Evolutionary conservation across 805 yeast genomes (phyloP).

Genomic region (Nakazawaea wickerhamii): DNA sequence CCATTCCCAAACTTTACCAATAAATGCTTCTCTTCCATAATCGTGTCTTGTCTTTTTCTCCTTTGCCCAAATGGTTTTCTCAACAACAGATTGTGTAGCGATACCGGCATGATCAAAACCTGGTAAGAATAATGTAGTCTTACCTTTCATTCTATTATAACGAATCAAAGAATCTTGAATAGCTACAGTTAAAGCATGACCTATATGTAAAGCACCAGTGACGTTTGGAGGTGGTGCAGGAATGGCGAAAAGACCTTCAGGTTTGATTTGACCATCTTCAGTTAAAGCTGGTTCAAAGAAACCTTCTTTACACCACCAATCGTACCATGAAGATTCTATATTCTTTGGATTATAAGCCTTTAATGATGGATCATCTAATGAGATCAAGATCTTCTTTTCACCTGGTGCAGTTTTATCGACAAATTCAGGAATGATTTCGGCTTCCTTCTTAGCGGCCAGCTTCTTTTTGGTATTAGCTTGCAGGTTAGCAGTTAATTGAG

Average conservation of each 20-base stretch:
- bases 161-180: constrained; percentile 92
- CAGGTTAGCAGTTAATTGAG: constrained; percentile 45
- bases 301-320: constrained; percentile 92
- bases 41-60: constrained; percentile 92
- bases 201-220: constrained; percentile 97
- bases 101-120: constrained; percentile 99
- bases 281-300: constrained; percentile 83
- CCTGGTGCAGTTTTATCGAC: constrained; percentile 82
- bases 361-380: constrained; percentile 86
- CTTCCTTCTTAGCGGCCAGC: constrained; percentile 61
- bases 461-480: constrained; percentile 40
- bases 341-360: constrained; percentile 90
- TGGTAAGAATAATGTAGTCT: constrained; percentile 86
- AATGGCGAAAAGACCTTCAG: constrained; percentile 81
- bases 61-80: constrained; percentile 87
- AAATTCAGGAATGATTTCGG: constrained; percentile 77
- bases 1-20: constrained; percentile 96
- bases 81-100: constrained; percentile 97
- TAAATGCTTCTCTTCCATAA: constrained; percentile 85
- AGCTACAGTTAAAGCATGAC: constrained; percentile 94
- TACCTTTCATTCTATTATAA: constrained; percentile 95
- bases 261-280: constrained; percentile 65
- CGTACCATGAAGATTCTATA: constrained; percentile 96
- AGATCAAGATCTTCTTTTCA: constrained; percentile 82
- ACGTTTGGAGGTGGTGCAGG: constrained; percentile 99